A percentile compares a stretch with the other conserved stretches of the same genome.
Conservation (phyloP, 169 alveolate genomes). For the Plasmodium relictum region DNA sequence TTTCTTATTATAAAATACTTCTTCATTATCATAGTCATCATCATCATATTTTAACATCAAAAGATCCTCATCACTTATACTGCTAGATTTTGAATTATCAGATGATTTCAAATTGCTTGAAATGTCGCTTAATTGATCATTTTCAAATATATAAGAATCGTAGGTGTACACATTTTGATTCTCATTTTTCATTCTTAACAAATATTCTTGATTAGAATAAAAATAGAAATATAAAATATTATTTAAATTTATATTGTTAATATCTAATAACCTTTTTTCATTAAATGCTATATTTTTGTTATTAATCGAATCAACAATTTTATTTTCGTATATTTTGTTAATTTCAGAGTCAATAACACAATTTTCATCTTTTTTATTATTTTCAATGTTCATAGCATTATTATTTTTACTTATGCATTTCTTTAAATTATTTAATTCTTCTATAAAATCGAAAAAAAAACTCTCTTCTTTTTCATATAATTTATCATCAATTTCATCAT, state of each 20-base stretch:
- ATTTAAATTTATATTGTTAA: constrained; percentile 43
- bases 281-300: constrained; percentile 6
- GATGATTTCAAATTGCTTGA: background rate
- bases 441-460: constrained; percentile 12
- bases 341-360: background rate
- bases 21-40: background rate
- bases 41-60: constrained; percentile 24
- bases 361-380: background rate
- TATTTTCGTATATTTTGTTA: background rate
- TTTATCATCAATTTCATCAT: constrained; percentile 39
- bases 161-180: constrained; percentile 35
- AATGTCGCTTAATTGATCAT: constrained; percentile 1
- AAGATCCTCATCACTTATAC: constrained; percentile 69
- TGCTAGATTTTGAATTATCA: constrained; percentile 5
- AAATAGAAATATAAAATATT: constrained; percentile 56
- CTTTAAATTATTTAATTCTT: constrained; percentile 34
- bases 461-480: background rate
- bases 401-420: background rate
- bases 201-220: constrained; percentile 37
- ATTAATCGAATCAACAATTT: constrained; percentile 16
- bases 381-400: background rate
- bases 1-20: background rate
- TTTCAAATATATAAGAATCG: constrained; percentile 61
- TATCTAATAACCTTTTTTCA: constrained; percentile 46
- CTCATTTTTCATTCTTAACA: background rate